Evolutionary conservation across 1,284 basidiomycete species (phyloP).

Genomic region (Ustilago loliicola): DNA sequence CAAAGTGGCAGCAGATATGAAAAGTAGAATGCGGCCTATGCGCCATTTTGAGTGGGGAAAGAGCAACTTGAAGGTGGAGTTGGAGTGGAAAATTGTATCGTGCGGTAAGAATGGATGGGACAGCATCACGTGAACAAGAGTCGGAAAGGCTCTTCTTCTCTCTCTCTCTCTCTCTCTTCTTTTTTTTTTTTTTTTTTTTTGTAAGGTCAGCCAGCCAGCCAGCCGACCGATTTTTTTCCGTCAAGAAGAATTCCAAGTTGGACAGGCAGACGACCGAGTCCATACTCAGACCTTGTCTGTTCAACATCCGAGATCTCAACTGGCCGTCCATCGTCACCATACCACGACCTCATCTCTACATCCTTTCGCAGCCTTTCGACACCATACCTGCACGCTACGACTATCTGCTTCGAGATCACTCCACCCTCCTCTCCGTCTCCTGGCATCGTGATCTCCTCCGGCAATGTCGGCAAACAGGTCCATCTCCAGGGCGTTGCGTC

Average conservation of each 20-base stretch:
- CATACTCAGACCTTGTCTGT: too few relatives aligned
- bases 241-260: conserved; percentile 12
- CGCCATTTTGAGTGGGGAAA: conserved; percentile 6
- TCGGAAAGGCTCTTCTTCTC: not conserved
- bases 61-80: too few relatives aligned
- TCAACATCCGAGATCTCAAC: too few relatives aligned
- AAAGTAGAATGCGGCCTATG: not conserved
- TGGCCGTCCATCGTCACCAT: not conserved
- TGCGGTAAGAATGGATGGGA: conserved; percentile 19
- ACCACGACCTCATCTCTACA: not conserved
- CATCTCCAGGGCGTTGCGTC: conserved; percentile 16
- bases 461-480: conserved; percentile 35
- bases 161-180: not conserved
- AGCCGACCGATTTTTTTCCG: conserved; percentile 6
- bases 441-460: not conserved
- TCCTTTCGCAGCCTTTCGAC: too few relatives aligned
- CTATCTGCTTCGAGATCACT: conserved; percentile 3
- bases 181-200: not conserved
- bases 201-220: not conserved
- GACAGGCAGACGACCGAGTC: conserved; percentile 31
- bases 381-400: too few relatives aligned
- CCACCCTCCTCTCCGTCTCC: not conserved
- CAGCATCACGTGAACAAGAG: conserved; percentile 45
- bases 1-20: not conserved
- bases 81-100: conserved; percentile 13